Evolutionary conservation across 140 eudicot species (phyloP).

Genomic region (Oenanthe javanica): DNA sequence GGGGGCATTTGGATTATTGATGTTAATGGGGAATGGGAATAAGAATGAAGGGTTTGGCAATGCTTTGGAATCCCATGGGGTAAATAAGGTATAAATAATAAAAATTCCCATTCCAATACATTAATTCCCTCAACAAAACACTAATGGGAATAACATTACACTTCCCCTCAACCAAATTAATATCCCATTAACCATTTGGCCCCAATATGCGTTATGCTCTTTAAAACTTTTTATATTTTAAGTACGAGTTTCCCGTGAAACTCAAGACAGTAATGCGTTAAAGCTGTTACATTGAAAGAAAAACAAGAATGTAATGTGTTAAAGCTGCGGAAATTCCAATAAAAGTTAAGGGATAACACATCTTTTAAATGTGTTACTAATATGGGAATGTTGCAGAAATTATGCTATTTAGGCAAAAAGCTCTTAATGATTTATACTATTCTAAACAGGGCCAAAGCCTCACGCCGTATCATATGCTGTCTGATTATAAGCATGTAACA

Average conservation of each 20-base stretch:
- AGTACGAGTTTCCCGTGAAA: not conserved
- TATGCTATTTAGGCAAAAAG: not conserved
- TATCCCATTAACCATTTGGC: not conserved
- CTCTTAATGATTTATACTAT: not conserved
- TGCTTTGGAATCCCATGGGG: not conserved
- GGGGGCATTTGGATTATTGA: not conserved
- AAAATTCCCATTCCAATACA: not conserved
- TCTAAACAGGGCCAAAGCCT: not conserved
- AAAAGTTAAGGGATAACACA: not conserved
- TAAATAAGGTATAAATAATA: not conserved
- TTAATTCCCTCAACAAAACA: not conserved
- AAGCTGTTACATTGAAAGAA: not conserved
- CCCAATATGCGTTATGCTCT: not conserved
- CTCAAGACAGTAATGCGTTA: not conserved
- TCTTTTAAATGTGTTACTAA: not conserved
- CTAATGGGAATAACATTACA: not conserved
- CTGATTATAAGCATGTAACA: not conserved
- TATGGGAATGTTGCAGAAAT: not conserved
- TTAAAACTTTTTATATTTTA: not conserved
- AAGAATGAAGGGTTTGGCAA: not conserved
- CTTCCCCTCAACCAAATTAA: not conserved
- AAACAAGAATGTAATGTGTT: not conserved
- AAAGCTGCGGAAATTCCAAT: not conserved
- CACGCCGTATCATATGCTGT: not conserved
- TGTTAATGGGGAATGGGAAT: not conserved